These are phyloP conservation scores for Spathaspora arborariae DNA, from an alignment of 805 yeast genomes.

Conservation along the genomic window DNA sequence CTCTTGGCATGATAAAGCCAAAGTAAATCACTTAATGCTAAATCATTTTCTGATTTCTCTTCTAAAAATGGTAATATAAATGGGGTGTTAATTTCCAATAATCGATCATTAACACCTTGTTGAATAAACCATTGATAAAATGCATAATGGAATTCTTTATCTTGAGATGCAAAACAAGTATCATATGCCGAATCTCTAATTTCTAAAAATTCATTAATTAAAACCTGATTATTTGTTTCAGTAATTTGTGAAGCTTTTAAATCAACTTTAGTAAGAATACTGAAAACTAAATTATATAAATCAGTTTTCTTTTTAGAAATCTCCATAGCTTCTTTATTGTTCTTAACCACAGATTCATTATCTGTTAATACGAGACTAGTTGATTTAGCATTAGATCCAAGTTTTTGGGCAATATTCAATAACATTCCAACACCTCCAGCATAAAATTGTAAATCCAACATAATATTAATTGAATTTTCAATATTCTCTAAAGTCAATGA, in stretches of 20 bases:
- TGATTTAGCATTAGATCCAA: slow-evolving; percentile 29
- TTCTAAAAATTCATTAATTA: slow-evolving; percentile 48
- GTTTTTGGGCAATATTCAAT: slow-evolving; percentile 67
- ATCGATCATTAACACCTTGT: slow-evolving; percentile 71
- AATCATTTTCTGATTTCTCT: slow-evolving; percentile 57
- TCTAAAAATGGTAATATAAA: slow-evolving; percentile 74
- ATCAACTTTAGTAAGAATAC: slow-evolving; percentile 69
- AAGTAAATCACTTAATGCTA: slow-evolving; percentile 74
- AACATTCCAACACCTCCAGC: slow-evolving; percentile 85
- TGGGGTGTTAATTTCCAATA: slow-evolving; percentile 78
- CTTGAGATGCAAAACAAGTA: slow-evolving; percentile 68
- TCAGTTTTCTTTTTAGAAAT: slow-evolving; percentile 15
- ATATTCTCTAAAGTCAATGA: slow-evolving; percentile 75
- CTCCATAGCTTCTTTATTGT: slow-evolving; percentile 7
- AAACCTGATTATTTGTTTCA: slow-evolving; percentile 34
- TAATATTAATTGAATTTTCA: slow-evolving; percentile 73
- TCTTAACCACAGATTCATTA: slow-evolving; percentile 1
- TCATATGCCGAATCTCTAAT: slow-evolving; percentile 71
- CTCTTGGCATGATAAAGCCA: slow-evolving; percentile 89
- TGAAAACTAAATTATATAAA: slow-evolving; percentile 72
- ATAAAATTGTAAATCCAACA: slow-evolving; percentile 72
- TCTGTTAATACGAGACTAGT: neutral
- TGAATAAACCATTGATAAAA: slow-evolving; percentile 88
- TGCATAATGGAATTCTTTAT: slow-evolving; percentile 85
- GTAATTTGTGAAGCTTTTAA: slow-evolving; percentile 48